Base-by-base conservation (phyloP, 768 basidiomycete species). In the Fistulinella prunicolor region DNA sequence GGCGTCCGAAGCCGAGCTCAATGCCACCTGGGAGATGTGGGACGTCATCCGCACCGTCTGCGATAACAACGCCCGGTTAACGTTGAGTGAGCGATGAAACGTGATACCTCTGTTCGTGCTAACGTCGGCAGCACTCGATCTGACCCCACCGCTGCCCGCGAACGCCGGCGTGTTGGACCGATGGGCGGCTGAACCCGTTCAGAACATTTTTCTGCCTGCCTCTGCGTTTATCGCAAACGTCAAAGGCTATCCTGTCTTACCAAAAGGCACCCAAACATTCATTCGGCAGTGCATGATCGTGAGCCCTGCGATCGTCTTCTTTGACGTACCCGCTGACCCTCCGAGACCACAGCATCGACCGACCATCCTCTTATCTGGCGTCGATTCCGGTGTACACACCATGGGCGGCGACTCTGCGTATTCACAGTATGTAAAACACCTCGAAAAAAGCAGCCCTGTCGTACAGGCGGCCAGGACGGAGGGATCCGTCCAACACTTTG, bases 11-110 rank as follows among this genome's bases (percentile, higher is more conserved):
- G 72, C 70, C 9, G 80, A 85, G 51, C 69, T 89, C 44, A 83
- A 84, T 57, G 78, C 75, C 6, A 91, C 89, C 0, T 99, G 96
- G 95, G 96, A 98, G 65, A 95, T 94, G 82, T 99, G 96, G 96
- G 96, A 98, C 65, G 78, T 86, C 39, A 90, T 99, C 49, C 77
- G 94, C 51, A 85, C 86, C 3, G 78, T 95, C 28, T 99, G 96
- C 66, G 85, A 85, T 48, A 95, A 94, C 66, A 82, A 81, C 61
- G 72, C 77, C 24, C 79, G 89, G 22, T 61, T 93, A 50, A 85
- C 85, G 2, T 62, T 90, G 47, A 85, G 89, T 92, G 65, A 84
- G 89, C 88, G 59, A 55, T 77, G 68, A 39, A 32, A 43, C 46
- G 38, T 45, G 37, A 52, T 38, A 12, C 14, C 44, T 23, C 29